phyloP scores from a whole-genome alignment of 129 eudicot genomes.

The Saposhnikovia divaricata region DNA sequence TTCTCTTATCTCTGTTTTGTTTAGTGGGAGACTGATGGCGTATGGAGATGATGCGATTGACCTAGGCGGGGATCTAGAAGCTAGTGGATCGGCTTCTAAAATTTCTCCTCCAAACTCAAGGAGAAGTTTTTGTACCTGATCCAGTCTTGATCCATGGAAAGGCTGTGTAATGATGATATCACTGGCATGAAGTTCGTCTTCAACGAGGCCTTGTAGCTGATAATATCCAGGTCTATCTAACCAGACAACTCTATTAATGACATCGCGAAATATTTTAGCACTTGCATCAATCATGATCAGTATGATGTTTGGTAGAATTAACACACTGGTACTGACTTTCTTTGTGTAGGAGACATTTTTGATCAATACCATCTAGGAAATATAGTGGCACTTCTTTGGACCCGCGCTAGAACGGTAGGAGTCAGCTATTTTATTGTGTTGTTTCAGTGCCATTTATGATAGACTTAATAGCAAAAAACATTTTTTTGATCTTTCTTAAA shows the following conservation, averaged over 20 bases:
- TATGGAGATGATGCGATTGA: neutral
- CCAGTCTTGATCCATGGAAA: slow-evolving; percentile 58
- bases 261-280: slow-evolving; percentile 34
- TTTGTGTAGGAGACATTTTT: too few relatives aligned
- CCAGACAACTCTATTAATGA: slow-evolving; percentile 50
- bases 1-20: slow-evolving; percentile 7
- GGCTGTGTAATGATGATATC: slow-evolving; percentile 54
- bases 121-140: too few relatives aligned
- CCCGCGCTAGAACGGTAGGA: too few relatives aligned
- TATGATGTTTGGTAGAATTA: slow-evolving; percentile 16
- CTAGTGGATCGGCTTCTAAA: neutral
- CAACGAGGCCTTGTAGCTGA: slow-evolving; percentile 31
- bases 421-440: too few relatives aligned
- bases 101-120: too few relatives aligned
- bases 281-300: slow-evolving; percentile 49
- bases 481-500: too few relatives aligned
- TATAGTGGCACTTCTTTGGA: too few relatives aligned
- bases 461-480: too few relatives aligned
- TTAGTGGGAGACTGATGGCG: neutral
- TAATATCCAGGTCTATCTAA: slow-evolving; percentile 29
- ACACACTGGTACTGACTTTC: too few relatives aligned
- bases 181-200: slow-evolving; percentile 37
- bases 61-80: neutral
- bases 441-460: too few relatives aligned
- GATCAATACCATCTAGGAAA: too few relatives aligned